phyloP scores from a whole-genome alignment of 2,329 filamentous ascomycete species.

The Colletotrichum cordylinicola region DNA sequence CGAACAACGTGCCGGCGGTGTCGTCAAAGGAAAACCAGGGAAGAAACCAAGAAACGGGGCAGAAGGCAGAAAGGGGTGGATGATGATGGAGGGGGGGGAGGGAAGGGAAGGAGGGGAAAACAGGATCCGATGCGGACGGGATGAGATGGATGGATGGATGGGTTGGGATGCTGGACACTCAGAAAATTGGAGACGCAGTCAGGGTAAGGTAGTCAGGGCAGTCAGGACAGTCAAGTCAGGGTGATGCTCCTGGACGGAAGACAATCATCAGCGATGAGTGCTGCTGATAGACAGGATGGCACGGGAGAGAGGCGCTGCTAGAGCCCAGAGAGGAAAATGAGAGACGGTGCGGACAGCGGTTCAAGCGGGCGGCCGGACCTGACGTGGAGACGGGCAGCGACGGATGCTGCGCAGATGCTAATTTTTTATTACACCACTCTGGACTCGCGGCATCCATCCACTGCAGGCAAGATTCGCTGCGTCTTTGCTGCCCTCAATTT shows the following conservation, averaged over 20 bases:
- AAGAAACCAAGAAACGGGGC: not conserved
- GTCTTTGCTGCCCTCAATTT: conserved; percentile 2
- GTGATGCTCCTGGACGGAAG: not conserved
- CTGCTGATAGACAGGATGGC: not conserved
- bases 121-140: conserved; percentile 4
- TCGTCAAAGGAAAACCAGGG: conserved; percentile 7
- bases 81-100: not conserved
- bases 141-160: not conserved
- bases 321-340: not conserved
- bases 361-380: not conserved
- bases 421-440: not conserved
- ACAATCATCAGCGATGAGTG: not conserved
- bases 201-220: not conserved
- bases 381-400: not conserved
- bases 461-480: not conserved
- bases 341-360: not conserved
- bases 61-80: not conserved
- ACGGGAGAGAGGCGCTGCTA: not conserved
- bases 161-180: not conserved
- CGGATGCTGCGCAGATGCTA: not conserved
- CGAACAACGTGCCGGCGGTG: conserved; percentile 21
- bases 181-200: not conserved
- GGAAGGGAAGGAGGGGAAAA: not conserved
- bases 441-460: not conserved
- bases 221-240: not conserved